Conservation (phyloP, 2,329 filamentous ascomycete genomes). For the Aspergillus hiratsukae region DNA sequence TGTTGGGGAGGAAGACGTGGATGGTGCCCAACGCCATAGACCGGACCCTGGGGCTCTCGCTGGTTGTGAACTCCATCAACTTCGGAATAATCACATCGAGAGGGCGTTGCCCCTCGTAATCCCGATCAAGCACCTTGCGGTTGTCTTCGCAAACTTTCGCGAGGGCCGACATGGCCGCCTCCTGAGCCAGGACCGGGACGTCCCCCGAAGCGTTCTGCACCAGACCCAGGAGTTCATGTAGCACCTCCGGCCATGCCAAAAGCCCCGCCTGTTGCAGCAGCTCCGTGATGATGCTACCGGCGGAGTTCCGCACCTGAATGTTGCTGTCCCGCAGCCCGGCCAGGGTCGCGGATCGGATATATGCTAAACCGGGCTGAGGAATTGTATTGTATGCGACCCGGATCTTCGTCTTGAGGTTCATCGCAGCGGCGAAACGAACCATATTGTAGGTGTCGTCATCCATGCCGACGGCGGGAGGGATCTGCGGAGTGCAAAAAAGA, state of each 20-base stretch:
- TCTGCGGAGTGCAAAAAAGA: slow-evolving; percentile 70
- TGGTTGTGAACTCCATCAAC: slow-evolving; percentile 80
- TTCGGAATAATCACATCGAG: slow-evolving; percentile 86
- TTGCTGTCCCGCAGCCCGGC: slow-evolving; percentile 76
- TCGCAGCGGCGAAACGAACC: slow-evolving; percentile 79
- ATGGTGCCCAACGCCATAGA: slow-evolving; percentile 75
- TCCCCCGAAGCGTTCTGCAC: slow-evolving; percentile 69
- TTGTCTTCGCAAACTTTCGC: slow-evolving; percentile 98
- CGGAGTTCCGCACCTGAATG: slow-evolving; percentile 77
- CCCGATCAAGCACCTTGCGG: slow-evolving; percentile 75
- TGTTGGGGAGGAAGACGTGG: slow-evolving; percentile 85
- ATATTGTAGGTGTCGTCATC: slow-evolving; percentile 62
- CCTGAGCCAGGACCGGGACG: slow-evolving; percentile 68
- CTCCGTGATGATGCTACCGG: slow-evolving; percentile 92
- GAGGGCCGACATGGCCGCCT: slow-evolving; percentile 89
- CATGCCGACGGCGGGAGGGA: slow-evolving; percentile 54
- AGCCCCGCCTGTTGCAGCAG: slow-evolving; percentile 79
- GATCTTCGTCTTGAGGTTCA: slow-evolving; percentile 96
- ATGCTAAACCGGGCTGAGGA: slow-evolving; percentile 64
- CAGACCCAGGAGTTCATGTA: slow-evolving; percentile 75
- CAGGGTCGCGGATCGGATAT: slow-evolving; percentile 76
- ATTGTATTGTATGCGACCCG: slow-evolving; percentile 71
- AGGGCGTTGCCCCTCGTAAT: slow-evolving; percentile 83
- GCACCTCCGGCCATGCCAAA: slow-evolving; percentile 83
- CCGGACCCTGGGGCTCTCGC: slow-evolving; percentile 70